Evolutionary conservation across 2,329 filamentous ascomycete genomes (phyloP).

Genomic region (Trichoderma semiorbis): DNA sequence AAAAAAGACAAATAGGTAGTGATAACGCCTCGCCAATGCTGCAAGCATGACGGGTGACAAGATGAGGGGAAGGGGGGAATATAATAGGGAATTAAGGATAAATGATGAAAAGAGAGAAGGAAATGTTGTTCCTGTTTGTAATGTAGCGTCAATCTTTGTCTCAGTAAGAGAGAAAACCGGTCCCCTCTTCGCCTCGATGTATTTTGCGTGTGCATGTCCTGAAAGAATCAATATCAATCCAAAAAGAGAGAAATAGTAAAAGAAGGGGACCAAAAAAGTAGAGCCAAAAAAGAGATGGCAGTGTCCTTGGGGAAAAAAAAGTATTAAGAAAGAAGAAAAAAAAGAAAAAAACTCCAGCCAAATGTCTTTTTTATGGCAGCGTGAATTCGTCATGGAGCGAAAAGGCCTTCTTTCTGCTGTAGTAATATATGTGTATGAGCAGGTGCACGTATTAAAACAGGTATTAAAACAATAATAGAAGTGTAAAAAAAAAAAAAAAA

Average conservation of each 20-base stretch:
- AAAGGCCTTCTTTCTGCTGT: slow-evolving; percentile 3
- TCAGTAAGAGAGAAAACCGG: slow-evolving; percentile 4
- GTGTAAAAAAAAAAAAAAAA: neutral
- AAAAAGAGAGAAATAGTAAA: slow-evolving; percentile 1
- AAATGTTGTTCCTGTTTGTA: neutral
- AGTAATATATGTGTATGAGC: slow-evolving; percentile 12
- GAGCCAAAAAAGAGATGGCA: neutral
- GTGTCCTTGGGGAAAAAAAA: neutral
- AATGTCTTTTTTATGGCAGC: slow-evolving; percentile 13
- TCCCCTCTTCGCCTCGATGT: neutral
- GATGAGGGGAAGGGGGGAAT: neutral
- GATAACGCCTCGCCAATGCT: slow-evolving; percentile 3
- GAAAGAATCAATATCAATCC: slow-evolving; percentile 10
- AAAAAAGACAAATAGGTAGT: slow-evolving; percentile 2
- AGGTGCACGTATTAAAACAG: slow-evolving; percentile 14
- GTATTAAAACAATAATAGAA: neutral
- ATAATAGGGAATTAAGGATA: neutral
- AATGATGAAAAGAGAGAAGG: neutral
- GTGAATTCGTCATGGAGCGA: slow-evolving; percentile 17
- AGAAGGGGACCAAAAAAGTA: neutral
- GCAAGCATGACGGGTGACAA: slow-evolving; percentile 1
- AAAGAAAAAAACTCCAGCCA: slow-evolving; percentile 7
- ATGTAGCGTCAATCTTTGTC: slow-evolving; percentile 15
- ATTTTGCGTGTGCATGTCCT: slow-evolving; percentile 5
- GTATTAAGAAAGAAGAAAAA: neutral